A percentile compares a stretch with the other conserved stretches of the same genome.
These are phyloP conservation scores for Amylostereum areolatum DNA, from an alignment of 1,284 basidiomycete genomes.

Conservation along the genomic window DNA sequence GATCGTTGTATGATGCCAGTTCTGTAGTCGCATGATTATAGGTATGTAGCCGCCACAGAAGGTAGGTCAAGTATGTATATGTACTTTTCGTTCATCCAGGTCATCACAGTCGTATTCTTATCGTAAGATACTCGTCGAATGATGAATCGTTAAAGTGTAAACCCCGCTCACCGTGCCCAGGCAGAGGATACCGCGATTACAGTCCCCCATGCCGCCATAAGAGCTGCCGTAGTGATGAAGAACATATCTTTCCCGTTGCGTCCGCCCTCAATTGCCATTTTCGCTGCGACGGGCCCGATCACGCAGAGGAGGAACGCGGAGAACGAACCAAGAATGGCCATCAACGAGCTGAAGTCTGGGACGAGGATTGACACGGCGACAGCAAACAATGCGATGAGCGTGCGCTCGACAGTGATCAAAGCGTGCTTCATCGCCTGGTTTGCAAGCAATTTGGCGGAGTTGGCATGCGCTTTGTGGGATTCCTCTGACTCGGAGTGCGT, in stretches of 20 bases:
- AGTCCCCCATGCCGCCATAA: slow-evolving; percentile 80
- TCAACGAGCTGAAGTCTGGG: slow-evolving; percentile 83
- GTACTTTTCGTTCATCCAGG: background rate
- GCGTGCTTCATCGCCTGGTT: slow-evolving; percentile 31
- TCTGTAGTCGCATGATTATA: no score
- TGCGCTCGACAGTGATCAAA: slow-evolving; percentile 52
- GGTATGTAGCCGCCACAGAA: no score
- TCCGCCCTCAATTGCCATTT: slow-evolving; percentile 48
- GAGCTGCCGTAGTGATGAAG: slow-evolving; percentile 48
- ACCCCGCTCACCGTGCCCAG: slow-evolving; percentile 5
- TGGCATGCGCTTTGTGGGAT: slow-evolving; percentile 21
- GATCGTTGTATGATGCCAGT: no score
- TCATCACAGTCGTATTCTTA: background rate
- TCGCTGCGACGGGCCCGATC: slow-evolving; percentile 70
- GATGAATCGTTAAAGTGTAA: background rate
- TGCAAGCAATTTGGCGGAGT: background rate
- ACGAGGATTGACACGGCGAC: slow-evolving; percentile 72
- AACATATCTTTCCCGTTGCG: slow-evolving; percentile 46
- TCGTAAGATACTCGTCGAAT: no score
- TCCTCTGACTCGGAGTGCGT: slow-evolving; percentile 31
- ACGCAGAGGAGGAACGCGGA: slow-evolving; percentile 81
- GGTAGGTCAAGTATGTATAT: no score
- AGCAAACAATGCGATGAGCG: slow-evolving; percentile 52
- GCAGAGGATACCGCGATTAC: slow-evolving; percentile 52
- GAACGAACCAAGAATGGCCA: slow-evolving; percentile 89